Evolutionary conservation across 345 rosid species (phyloP).

Genomic region (Eucalyptus tenuipes): DNA sequence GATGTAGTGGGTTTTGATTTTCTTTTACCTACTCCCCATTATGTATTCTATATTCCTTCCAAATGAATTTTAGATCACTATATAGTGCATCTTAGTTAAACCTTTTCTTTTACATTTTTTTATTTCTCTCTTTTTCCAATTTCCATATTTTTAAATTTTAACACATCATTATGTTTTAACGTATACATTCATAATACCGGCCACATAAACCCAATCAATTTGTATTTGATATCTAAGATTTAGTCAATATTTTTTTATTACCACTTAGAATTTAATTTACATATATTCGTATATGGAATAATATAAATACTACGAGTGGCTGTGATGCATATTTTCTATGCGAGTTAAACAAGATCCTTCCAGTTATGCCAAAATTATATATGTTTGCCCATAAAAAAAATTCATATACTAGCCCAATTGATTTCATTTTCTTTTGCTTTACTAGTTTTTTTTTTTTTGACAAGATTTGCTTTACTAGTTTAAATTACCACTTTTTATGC

Average conservation of each 20-base stretch:
- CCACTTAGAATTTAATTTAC: background rate
- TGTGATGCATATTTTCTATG: background rate
- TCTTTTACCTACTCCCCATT: background rate
- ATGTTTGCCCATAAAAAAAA: background rate
- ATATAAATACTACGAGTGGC: background rate
- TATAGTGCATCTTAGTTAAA: background rate
- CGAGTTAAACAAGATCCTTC: background rate
- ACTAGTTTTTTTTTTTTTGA: too few relatives aligned
- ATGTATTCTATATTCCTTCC: background rate
- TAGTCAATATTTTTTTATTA: background rate
- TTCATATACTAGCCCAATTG: background rate
- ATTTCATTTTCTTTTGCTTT: background rate
- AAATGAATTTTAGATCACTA: background rate
- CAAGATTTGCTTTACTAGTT: background rate
- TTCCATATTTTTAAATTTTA: background rate
- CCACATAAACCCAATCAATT: background rate
- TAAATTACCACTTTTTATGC: background rate
- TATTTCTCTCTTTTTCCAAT: background rate
- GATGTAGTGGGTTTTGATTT: background rate
- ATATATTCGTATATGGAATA: background rate
- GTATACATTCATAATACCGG: background rate
- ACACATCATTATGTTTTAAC: background rate
- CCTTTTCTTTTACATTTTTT: background rate
- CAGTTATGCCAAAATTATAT: background rate
- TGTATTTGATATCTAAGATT: background rate